Evolutionary conservation across 441 rosid species (phyloP), one percentile per base, ranked within the genome.

Genomic region (Omphalea diandra): DNA sequence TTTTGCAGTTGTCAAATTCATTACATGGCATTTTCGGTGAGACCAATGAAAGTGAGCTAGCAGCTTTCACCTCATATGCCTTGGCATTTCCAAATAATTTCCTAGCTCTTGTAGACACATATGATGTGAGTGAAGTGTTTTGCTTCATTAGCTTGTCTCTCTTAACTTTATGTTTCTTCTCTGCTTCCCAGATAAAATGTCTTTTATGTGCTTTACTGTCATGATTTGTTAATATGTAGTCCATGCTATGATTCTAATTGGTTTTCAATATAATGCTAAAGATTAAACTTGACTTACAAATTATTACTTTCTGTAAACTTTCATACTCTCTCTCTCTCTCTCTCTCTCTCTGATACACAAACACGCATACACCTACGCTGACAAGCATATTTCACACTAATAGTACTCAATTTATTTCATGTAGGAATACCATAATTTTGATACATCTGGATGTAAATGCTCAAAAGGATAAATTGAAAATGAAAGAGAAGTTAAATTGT

Each of bases 31-130:
- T 67, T 69, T 93, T 89, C 65, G 91, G 91, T 40, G 96, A 91
- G 86, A 93, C 97, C 63, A 93, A 93, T 80, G 87, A 88, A 76
- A 91, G 98, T 40, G 98, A 93, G 82, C 88, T 93, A 35, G 91
- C 98, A 56, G 97, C 98, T 53, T 93, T 93, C 78, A 86, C 84
- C 31, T 88, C 96, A 29, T 93, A 93, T 73, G 98, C 98, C 66
- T 71, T 91, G 84, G 97, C 98, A 10, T 93, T 93, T 76, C 98
- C 98, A 38, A 79, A 69, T 11, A 77, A 79, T 80, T 88, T 93
- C 80, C 82, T 89, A 36, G 96, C 98, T 69, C 97, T 93, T 71
- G 96, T 93, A 18, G 97, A 93, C 75, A 94, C 98, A 65, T 91
- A 94, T 65, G 98, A 94, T 67, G 97, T 91, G 79, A 84, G 99